Base-by-base conservation (phyloP, 225 moss, liverwort and hornwort species). In the Neckera pumila region DNA sequence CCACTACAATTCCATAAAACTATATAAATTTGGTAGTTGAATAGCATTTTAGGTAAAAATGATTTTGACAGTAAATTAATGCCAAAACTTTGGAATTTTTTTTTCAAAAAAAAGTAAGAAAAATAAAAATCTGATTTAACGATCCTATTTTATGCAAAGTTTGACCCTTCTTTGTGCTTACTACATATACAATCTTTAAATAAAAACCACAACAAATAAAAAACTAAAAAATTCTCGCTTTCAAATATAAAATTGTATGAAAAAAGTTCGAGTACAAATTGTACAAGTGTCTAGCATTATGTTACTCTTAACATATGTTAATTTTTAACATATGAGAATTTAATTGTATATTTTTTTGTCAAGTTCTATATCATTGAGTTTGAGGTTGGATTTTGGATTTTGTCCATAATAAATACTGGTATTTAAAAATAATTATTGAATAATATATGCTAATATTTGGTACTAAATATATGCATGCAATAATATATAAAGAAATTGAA, bases 151-250 rank as follows among this genome's bases (percentile, higher is more conserved):
- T 7, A n/a, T n/a, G n/a, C n/a, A n/a, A n/a, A n/a, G n/a, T n/a
- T n/a, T n/a, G n/a, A n/a, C n/a, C 10, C 13, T 15, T 10, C 2
- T 0, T 54, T 77, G 3, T 1, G 0, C 13, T 54, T 36, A 36
- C 17, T 38, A 36, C 10, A 10, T n/a, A 12, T n/a, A 4, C 13
- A 56, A 56, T n/a, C 3, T 78, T n/a, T 17, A 56, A n/a, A 56
- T 36, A 7, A 57, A 79, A 11, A 11, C 7, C 3, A 26, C 11
- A 38, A 17, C 3, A n/a, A 36, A 15, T 77, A 10, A 77, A 26
- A 11, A 3, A 7, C 10, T 17, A 77, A 26, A 11, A 3, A 7
- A 10, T 17, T 26, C 0, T 56, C 0, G 3, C 11, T 27, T 78
- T 17, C 11, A 56, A 56, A 26, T 57, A 17, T n/a, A 17, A 31